Evolutionary conservation across 2,329 filamentous ascomycete species (phyloP).

Genomic region (Neonectria coccinea): DNA sequence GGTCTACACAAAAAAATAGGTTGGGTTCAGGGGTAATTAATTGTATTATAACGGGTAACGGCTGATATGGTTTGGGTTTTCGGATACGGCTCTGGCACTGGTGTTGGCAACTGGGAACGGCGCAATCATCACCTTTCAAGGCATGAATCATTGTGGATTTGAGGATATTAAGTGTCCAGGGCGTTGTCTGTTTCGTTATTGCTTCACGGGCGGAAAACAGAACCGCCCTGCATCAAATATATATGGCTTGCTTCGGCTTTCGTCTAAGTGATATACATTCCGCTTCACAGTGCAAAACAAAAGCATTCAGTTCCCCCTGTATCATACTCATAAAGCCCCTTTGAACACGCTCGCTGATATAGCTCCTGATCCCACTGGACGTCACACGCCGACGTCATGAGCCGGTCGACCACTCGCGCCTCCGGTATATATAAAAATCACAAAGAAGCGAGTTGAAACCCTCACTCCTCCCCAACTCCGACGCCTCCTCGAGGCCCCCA

Average conservation of each 20-base stretch:
- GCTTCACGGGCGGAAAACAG: background rate
- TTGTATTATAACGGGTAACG: background rate
- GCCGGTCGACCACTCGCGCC: slow-evolving; percentile 8
- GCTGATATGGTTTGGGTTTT: background rate
- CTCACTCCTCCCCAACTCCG: slow-evolving; percentile 17
- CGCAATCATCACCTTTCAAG: background rate
- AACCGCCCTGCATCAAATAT: slow-evolving; percentile 15
- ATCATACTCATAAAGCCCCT: slow-evolving; percentile 5
- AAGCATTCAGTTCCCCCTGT: background rate
- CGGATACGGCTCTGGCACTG: slow-evolving; percentile 12
- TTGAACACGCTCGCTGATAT: background rate
- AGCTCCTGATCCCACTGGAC: slow-evolving; percentile 3
- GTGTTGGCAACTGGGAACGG: slow-evolving; percentile 8
- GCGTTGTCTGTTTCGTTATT: slow-evolving; percentile 9
- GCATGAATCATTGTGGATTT: slow-evolving; percentile 4
- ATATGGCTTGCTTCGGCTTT: slow-evolving; percentile 17
- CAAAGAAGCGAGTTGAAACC: slow-evolving; percentile 16
- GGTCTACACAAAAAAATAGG: slow-evolving; percentile 23
- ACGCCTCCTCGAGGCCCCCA: slow-evolving; percentile 16
- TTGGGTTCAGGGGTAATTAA: background rate
- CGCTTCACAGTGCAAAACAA: slow-evolving; percentile 14
- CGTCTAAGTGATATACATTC: slow-evolving; percentile 17
- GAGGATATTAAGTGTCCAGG: background rate
- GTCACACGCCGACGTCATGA: slow-evolving; percentile 4
- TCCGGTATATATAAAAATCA: slow-evolving; percentile 10